Evolutionary conservation across 768 basidiomycete genomes (phyloP).

Genomic region (Gloeophyllum trabeum): DNA sequence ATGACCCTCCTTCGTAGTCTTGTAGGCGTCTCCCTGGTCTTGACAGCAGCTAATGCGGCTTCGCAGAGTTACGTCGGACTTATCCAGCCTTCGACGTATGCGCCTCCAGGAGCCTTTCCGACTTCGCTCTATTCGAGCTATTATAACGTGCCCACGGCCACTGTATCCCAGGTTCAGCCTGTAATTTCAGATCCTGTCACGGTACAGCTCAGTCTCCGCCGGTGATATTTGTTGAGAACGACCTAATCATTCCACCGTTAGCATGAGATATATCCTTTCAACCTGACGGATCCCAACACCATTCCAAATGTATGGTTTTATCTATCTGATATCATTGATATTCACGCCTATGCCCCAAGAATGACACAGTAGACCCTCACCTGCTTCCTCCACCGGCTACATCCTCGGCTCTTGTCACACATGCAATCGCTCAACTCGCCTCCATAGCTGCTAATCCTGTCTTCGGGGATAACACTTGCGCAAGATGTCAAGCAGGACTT

Average conservation of each 20-base stretch:
- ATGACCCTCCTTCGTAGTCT: background rate
- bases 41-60: slow-evolving; percentile 3
- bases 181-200: slow-evolving; percentile 62
- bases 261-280: slow-evolving; percentile 46
- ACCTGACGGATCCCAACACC: slow-evolving; percentile 50
- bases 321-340: background rate
- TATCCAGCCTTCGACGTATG: slow-evolving; percentile 35
- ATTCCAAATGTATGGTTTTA: slow-evolving; percentile 34
- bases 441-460: slow-evolving; percentile 40
- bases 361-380: slow-evolving; percentile 52
- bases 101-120: slow-evolving; percentile 53
- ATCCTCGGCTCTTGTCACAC: slow-evolving; percentile 30
- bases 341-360: slow-evolving; percentile 17
- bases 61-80: slow-evolving; percentile 3
- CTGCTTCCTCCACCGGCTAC: slow-evolving; percentile 49
- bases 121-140: slow-evolving; percentile 51
- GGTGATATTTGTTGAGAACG: background rate
- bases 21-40: background rate
- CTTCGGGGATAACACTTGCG: slow-evolving; percentile 42
- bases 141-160: slow-evolving; percentile 65
- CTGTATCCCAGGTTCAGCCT: slow-evolving; percentile 63
- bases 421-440: slow-evolving; percentile 44
- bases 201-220: slow-evolving; percentile 20
- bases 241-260: slow-evolving; percentile 12
- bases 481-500: slow-evolving; percentile 46